phyloP scores from a whole-genome alignment of 805 yeast species.

The Saccharomycodes ludwigii region DNA sequence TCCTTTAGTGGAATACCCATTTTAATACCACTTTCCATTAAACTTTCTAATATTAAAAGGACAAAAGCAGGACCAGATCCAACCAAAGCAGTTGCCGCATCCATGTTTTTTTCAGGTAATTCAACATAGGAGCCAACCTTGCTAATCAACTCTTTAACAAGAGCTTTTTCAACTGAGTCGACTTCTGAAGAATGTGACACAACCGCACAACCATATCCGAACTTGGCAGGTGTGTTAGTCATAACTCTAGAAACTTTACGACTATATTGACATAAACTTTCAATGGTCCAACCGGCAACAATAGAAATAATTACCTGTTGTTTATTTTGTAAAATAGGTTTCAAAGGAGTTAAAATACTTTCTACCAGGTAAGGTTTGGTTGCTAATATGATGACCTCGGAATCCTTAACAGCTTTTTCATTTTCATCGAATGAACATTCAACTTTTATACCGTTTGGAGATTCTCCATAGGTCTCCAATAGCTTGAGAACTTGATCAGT shows the following conservation, averaged over 20 bases:
- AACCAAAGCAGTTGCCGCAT: slow-evolving; percentile 87
- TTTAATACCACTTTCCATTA: slow-evolving; percentile 88
- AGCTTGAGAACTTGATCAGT: slow-evolving; percentile 37
- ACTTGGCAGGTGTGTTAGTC: slow-evolving; percentile 95
- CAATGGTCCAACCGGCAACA: slow-evolving; percentile 87
- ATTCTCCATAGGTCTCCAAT: slow-evolving; percentile 33
- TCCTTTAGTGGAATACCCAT: slow-evolving; percentile 85
- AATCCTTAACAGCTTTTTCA: slow-evolving; percentile 42
- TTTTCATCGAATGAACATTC: slow-evolving; percentile 43
- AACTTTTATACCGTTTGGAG: slow-evolving; percentile 33
- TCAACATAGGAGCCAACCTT: slow-evolving; percentile 38
- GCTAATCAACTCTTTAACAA: slow-evolving; percentile 33
- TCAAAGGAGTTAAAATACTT: slow-evolving; percentile 42
- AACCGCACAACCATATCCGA: slow-evolving; percentile 89
- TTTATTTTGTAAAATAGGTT: background rate
- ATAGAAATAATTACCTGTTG: slow-evolving; percentile 45
- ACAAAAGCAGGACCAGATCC: slow-evolving; percentile 98
- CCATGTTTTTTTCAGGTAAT: slow-evolving; percentile 86
- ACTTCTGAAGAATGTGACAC: slow-evolving; percentile 58
- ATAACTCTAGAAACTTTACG: slow-evolving; percentile 68
- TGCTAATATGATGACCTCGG: slow-evolving; percentile 69
- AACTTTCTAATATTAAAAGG: slow-evolving; percentile 75
- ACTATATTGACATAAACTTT: slow-evolving; percentile 43
- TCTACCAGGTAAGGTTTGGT: slow-evolving; percentile 79
- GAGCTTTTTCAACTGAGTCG: slow-evolving; percentile 24